Evolutionary conservation across 805 yeast genomes (phyloP), one percentile per base, ranked within the genome.

Genomic region (Hanseniaspora valbyensis): DNA sequence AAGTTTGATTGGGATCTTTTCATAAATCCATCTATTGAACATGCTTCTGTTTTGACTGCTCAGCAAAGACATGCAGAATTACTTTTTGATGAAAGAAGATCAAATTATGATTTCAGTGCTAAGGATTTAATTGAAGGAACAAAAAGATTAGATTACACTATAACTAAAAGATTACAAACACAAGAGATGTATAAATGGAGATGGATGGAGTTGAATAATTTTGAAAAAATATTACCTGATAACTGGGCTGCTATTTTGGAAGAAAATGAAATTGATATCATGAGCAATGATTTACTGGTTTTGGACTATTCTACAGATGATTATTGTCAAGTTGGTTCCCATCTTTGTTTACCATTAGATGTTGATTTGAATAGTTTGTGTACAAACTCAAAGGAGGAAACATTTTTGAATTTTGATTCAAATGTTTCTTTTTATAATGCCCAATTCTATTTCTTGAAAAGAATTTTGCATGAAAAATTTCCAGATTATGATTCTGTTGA

Each of bases 1-100:
- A 42, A 50, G 12, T 50, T 50, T 42, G 40, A 50, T 33, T 50
- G 53, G 53, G 43, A 43, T 18, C 10, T 50, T 12, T 50, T 50
- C 25, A 28, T 46, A 6, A 46, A 46, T 32, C 37, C 42, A 3
- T 19, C 6, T 1, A 46, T 46, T n/a, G 51, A 46, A 26, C 37
- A 26, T 19, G 39, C 51, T 7, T 30, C 36, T 18, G 9, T 25
- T 0, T 46, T 46, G 21, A 32, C 40, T 6, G 30, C 41, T 12
- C 41, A 46, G 33, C 36, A 28, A n/a, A 46, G 51, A 46, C 30
- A 12, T 5, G 24, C 16, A 5, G 51, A 46, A 13, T 22, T 46
- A 16, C 13, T 46, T 9, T 19, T 25, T 18, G 51, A 46, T 26
- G 44, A 39, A 13, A 39, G 29, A 36, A 30, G 51, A 32, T 40